A percentile compares a stretch with the other conserved stretches of the same genome.
Conservation (phyloP, 306 rosid species). For the Vachellia pachyceras region DNA sequence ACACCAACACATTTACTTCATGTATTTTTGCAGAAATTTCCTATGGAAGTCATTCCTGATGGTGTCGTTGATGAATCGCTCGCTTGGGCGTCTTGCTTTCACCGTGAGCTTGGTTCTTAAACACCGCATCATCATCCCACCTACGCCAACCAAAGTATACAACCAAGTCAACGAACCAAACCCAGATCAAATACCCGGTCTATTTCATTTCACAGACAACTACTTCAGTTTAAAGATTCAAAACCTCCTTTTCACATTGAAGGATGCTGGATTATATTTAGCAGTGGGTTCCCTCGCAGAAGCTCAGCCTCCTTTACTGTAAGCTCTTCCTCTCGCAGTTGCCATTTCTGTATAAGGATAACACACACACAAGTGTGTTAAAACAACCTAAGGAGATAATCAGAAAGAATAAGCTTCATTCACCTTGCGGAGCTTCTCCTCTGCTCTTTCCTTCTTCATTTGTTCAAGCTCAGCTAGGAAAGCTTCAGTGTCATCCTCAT, state of each 20-base stretch:
- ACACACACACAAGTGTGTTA: neutral
- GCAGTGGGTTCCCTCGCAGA: conserved; percentile 81
- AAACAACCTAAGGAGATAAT: neutral
- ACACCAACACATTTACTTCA: conserved; percentile 29
- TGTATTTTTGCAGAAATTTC: conserved; percentile 84
- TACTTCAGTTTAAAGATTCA: conserved; percentile 24
- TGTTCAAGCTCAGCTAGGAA: conserved; percentile 94
- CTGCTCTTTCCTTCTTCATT: conserved; percentile 92
- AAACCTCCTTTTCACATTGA: conserved; percentile 85
- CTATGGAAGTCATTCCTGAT: conserved; percentile 93
- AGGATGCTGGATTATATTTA: conserved; percentile 72
- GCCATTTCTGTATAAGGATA: conserved; percentile 62
- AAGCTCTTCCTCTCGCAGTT: conserved; percentile 83
- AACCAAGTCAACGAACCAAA: conserved; percentile 4
- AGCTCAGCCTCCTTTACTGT: conserved; percentile 87
- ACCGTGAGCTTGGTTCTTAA: conserved; percentile 92
- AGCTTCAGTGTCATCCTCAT: conserved; percentile 88
- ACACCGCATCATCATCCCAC: conserved; percentile 96
- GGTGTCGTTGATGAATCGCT: conserved; percentile 95
- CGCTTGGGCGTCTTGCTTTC: conserved; percentile 85
- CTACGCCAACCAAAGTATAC: conserved; percentile 36
- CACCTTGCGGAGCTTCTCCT: conserved; percentile 94
- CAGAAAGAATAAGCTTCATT: conserved; percentile 39
- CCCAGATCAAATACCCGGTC: neutral
- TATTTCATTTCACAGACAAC: conserved; percentile 1